Conservation (phyloP, 108 stramenopile genomes). For the Chaetoceros muelleri region DNA sequence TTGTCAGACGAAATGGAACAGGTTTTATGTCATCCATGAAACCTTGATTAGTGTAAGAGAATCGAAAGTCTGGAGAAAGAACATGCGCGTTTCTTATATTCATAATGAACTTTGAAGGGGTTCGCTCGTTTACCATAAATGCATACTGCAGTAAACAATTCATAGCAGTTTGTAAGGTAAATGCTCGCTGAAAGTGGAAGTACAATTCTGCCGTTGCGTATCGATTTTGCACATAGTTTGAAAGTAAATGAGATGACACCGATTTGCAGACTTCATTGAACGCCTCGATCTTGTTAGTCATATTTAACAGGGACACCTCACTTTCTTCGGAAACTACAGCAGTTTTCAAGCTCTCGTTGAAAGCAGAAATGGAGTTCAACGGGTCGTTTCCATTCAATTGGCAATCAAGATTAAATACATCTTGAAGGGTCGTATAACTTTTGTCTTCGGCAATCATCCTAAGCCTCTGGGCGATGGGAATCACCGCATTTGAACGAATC, state of each 20-base stretch:
- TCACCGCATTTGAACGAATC: conserved; percentile 58
- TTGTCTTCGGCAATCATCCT: conserved; percentile 53
- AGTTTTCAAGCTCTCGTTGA: conserved; percentile 26
- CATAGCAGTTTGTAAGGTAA: conserved; percentile 55
- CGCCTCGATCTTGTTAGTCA: conserved; percentile 30
- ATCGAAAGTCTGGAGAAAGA: conserved; percentile 61
- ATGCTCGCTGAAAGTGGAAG: conserved; percentile 59
- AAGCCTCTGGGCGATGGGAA: conserved; percentile 78
- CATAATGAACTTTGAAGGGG: conserved; percentile 56
- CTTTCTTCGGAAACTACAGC: conserved; percentile 10
- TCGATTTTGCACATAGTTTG: conserved; percentile 23
- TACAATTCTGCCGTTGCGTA: conserved; percentile 38
- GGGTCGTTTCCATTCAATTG: conserved; percentile 8
- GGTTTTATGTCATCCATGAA: conserved; percentile 38
- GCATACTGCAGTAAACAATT: conserved; percentile 77
- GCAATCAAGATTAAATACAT: conserved; percentile 22
- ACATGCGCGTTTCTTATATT: conserved; percentile 34
- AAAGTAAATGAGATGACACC: conserved; percentile 28
- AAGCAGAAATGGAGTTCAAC: conserved; percentile 7
- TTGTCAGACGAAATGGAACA: conserved; percentile 78
- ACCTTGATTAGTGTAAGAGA: conserved; percentile 75
- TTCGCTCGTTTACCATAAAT: conserved; percentile 62
- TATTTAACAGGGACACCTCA: conserved; percentile 12
- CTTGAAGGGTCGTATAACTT: conserved; percentile 49
- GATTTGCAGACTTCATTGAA: conserved; percentile 40